phyloP scores from a whole-genome alignment of 306 rosid genomes.

The Ochetophila trinervis region DNA sequence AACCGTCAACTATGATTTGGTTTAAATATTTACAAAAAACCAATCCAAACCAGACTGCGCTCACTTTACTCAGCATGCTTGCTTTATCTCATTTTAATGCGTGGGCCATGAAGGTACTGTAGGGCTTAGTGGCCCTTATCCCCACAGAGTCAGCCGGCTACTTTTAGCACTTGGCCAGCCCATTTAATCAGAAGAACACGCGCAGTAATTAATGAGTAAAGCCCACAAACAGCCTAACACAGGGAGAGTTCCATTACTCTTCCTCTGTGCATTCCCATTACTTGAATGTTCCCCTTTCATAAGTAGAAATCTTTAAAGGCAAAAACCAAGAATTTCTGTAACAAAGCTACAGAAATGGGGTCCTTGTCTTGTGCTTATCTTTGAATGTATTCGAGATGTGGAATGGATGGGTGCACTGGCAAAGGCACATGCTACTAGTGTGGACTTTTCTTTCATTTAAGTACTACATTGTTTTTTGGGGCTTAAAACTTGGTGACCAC shows the following conservation, averaged over 20 bases:
- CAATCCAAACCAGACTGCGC: too few relatives aligned
- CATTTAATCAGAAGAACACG: too few relatives aligned
- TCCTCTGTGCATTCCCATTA: not conserved
- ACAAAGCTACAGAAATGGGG: slow-evolving; percentile 13
- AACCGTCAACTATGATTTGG: too few relatives aligned
- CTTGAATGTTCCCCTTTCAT: not conserved
- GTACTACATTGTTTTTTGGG: not conserved
- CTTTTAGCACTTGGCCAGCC: too few relatives aligned
- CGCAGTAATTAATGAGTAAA: not conserved
- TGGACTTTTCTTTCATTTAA: slow-evolving; percentile 1
- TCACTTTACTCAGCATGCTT: too few relatives aligned
- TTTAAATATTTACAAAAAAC: too few relatives aligned
- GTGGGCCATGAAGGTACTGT: too few relatives aligned
- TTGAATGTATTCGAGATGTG: slow-evolving; percentile 26
- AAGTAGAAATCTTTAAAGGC: slow-evolving; percentile 8
- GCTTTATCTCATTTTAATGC: too few relatives aligned
- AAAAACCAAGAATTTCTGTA: slow-evolving; percentile 15
- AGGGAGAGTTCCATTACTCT: not conserved
- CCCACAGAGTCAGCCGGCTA: too few relatives aligned
- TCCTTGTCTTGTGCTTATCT: slow-evolving; percentile 40
- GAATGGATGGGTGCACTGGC: slow-evolving; percentile 46
- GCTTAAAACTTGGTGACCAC: not conserved
- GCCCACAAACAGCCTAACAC: slow-evolving; percentile 15
- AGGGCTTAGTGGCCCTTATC: too few relatives aligned
- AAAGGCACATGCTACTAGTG: slow-evolving; percentile 38